A percentile compares a stretch with the other conserved stretches of the same genome.
Conservation (phyloP, 345 rosid species). For the Aquilaria malaccensis region DNA sequence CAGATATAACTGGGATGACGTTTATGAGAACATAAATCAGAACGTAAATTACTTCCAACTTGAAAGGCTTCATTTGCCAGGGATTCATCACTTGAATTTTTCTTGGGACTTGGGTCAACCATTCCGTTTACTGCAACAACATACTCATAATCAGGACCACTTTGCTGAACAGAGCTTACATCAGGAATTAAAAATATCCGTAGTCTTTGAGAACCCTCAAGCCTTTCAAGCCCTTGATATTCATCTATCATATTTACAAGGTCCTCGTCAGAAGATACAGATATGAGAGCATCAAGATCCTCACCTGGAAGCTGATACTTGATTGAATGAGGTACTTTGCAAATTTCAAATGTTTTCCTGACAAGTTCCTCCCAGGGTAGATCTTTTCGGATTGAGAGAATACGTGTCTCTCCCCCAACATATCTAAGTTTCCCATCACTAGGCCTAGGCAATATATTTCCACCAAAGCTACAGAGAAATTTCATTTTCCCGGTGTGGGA, state of each 20-base stretch:
- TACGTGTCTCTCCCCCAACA: conserved; percentile 65
- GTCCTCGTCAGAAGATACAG: conserved; percentile 60
- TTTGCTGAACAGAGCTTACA: conserved; percentile 27
- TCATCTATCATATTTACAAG: conserved; percentile 67
- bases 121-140: conserved; percentile 41
- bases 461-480: conserved; percentile 64
- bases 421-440: conserved; percentile 61
- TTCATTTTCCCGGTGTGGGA: conserved; percentile 39
- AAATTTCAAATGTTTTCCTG: conserved; percentile 40
- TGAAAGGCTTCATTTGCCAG: conserved; percentile 33
- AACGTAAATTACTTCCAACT: conserved; percentile 20
- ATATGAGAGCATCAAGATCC: conserved; percentile 61
- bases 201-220: conserved; percentile 48
- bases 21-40: conserved; percentile 21
- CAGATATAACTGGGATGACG: conserved; percentile 18
- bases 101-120: conserved; percentile 29
- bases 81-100: conserved; percentile 20
- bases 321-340: conserved; percentile 44
- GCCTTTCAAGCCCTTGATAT: conserved; percentile 43
- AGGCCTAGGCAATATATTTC: conserved; percentile 59
- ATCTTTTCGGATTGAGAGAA: conserved; percentile 38
- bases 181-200: conserved; percentile 58
- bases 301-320: conserved; percentile 75
- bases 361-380: conserved; percentile 55
- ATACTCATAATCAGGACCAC: conserved; percentile 36